Percentiles rank a stretch among this genome's conserved stretches.
These are phyloP conservation scores for Yamagishiella unicocca DNA, from an alignment of 139 green algal species.

Conservation along the genomic window DNA sequence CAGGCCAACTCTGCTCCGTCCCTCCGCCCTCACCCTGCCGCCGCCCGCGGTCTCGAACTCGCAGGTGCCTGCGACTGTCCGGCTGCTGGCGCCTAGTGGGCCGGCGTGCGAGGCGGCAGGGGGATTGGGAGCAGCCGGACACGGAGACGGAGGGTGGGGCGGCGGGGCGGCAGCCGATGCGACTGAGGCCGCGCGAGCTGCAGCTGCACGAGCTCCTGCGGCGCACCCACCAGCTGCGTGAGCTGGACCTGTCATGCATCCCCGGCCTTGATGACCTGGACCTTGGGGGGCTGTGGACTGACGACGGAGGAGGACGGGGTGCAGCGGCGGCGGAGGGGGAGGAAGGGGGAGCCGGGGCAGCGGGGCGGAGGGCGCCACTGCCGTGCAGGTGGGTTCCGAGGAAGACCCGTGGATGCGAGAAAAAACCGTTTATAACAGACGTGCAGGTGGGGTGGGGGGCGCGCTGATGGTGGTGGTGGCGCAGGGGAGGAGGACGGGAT, in stretches of 20 bases:
- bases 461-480: too few species aligned
- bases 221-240: not conserved
- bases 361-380: not conserved
- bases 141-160: not conserved
- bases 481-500: too few species aligned
- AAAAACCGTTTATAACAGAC: too few species aligned
- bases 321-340: not conserved
- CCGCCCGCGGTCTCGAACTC: not conserved
- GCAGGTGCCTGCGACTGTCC: not conserved
- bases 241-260: not conserved
- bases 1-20: not conserved
- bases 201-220: not conserved
- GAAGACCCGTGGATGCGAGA: too few species aligned
- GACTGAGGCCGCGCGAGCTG: too few species aligned
- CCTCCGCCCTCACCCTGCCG: not conserved
- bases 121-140: not conserved
- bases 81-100: not conserved
- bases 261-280: not conserved
- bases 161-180: not conserved
- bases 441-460: too few species aligned
- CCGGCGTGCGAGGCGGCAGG: not conserved
- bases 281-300: not conserved
- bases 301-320: too few species aligned
- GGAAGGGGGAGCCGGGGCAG: not conserved
- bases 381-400: not conserved